Percentiles rank a stretch among this genome's conserved stretches.
Evolutionary conservation across 2,329 filamentous ascomycete genomes (phyloP).

Genomic region (Westerdykella aurantiaca): DNA sequence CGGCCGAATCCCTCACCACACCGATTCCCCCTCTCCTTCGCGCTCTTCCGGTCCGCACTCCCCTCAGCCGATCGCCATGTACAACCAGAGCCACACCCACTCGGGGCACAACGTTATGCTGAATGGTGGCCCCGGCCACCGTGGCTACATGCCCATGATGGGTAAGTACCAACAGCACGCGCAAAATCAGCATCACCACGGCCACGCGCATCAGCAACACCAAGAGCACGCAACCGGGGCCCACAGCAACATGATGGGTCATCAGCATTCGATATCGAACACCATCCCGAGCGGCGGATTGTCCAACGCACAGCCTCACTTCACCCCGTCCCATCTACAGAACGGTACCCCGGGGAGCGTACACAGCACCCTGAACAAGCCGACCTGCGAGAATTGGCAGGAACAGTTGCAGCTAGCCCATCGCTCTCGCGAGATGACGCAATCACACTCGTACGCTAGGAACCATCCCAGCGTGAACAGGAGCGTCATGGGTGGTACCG

Average conservation of each 20-base stretch:
- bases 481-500: slow-evolving; percentile 53
- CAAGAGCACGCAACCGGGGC: slow-evolving; percentile 46
- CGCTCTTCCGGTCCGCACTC: slow-evolving; percentile 52
- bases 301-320: slow-evolving; percentile 59
- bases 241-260: slow-evolving; percentile 55
- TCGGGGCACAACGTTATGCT: slow-evolving; percentile 70
- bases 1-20: slow-evolving; percentile 41
- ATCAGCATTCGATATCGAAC: slow-evolving; percentile 56
- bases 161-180: slow-evolving; percentile 63
- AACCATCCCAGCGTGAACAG: slow-evolving; percentile 65
- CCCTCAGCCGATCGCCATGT: slow-evolving; percentile 58
- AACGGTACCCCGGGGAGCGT: slow-evolving; percentile 53
- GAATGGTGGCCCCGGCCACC: slow-evolving; percentile 62
- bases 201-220: slow-evolving; percentile 57
- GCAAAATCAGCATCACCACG: slow-evolving; percentile 46
- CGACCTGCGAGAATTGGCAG: slow-evolving; percentile 71
- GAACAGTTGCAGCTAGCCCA: slow-evolving; percentile 79
- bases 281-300: slow-evolving; percentile 58
- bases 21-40: slow-evolving; percentile 53
- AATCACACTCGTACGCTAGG: slow-evolving; percentile 69
- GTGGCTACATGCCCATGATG: slow-evolving; percentile 48
- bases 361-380: slow-evolving; percentile 53
- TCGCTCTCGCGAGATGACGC: slow-evolving; percentile 62
- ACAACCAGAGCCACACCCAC: slow-evolving; percentile 59
- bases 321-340: slow-evolving; percentile 53